Evolutionary conservation across 2,329 filamentous ascomycete species (phyloP).

Genomic region (Chrysosporium queenslandicum): DNA sequence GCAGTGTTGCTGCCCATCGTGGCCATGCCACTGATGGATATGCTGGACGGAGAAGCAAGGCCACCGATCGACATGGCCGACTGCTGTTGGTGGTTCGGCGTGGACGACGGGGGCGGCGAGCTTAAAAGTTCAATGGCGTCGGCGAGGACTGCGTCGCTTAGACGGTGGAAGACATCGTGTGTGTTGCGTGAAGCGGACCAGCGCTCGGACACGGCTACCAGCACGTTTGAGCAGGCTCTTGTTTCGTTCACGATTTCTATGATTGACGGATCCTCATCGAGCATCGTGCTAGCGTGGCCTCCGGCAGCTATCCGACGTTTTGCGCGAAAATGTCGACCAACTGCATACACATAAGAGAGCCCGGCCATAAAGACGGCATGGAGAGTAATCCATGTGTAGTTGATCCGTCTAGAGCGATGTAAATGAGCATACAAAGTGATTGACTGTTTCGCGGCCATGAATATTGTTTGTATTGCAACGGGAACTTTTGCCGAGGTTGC

Average conservation of each 20-base stretch:
- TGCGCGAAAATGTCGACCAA: slow-evolving; percentile 34
- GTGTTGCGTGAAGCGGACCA: slow-evolving; percentile 35
- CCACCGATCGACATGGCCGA: not conserved
- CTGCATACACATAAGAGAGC: slow-evolving; percentile 37
- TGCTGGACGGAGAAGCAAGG: slow-evolving; percentile 6
- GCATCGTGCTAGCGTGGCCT: slow-evolving; percentile 13
- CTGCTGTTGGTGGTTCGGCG: not conserved
- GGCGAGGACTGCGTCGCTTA: slow-evolving; percentile 36
- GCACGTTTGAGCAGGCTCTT: slow-evolving; percentile 37
- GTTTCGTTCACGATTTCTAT: slow-evolving; percentile 38
- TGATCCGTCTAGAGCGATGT: slow-evolving; percentile 39
- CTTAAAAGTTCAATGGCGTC: slow-evolving; percentile 31
- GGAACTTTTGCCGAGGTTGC: slow-evolving; percentile 21
- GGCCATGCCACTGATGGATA: slow-evolving; percentile 8
- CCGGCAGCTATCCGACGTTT: slow-evolving; percentile 16
- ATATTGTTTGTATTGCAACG: slow-evolving; percentile 30
- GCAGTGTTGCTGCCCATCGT: slow-evolving; percentile 3
- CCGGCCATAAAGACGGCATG: slow-evolving; percentile 43
- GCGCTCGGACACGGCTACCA: slow-evolving; percentile 38
- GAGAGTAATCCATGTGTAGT: slow-evolving; percentile 42
- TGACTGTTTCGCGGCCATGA: slow-evolving; percentile 31
- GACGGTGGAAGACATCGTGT: slow-evolving; percentile 36
- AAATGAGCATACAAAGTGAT: slow-evolving; percentile 39
- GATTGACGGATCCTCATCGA: slow-evolving; percentile 31
- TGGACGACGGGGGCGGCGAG: slow-evolving; percentile 17